Percentiles rank a stretch among this genome's conserved stretches.
phyloP scores from a whole-genome alignment of 164 flowering plant species.

The Magnolia kwangsiensis region DNA sequence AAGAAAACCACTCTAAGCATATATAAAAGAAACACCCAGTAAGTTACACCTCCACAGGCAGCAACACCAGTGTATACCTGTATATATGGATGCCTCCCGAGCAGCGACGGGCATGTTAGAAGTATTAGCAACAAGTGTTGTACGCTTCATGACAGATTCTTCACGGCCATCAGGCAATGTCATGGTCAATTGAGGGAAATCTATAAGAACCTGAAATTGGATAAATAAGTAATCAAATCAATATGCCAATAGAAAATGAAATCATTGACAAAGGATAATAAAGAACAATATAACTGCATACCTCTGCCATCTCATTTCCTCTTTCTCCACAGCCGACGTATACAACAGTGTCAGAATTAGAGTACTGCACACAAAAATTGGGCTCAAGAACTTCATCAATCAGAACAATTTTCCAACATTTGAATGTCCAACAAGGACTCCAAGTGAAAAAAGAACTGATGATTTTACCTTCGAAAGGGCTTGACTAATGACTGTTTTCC shows the following conservation, averaged over 20 bases:
- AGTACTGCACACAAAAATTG: slow-evolving; percentile 62
- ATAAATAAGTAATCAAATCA: not conserved
- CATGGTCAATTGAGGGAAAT: slow-evolving; percentile 99
- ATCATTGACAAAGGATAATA: not conserved
- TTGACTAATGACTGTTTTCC: slow-evolving; percentile 99
- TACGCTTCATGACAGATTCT: slow-evolving; percentile 99
- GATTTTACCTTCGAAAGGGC: slow-evolving; percentile 90
- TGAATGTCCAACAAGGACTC: not conserved
- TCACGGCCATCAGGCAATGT: slow-evolving; percentile 99
- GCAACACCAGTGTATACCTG: slow-evolving; percentile 45
- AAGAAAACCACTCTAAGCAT: not conserved
- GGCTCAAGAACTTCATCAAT: not conserved
- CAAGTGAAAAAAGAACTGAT: not conserved
- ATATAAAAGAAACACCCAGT: no score
- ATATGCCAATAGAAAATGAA: not conserved
- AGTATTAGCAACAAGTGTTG: slow-evolving; percentile 99
- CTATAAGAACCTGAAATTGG: slow-evolving; percentile 87
- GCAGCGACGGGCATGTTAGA: slow-evolving; percentile 99
- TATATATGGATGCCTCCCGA: slow-evolving; percentile 99
- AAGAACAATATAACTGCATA: slow-evolving; percentile 18
- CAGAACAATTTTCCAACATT: not conserved
- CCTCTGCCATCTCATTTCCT: slow-evolving; percentile 99
- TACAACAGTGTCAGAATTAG: slow-evolving; percentile 97
- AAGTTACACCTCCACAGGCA: no score
- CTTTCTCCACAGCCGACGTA: slow-evolving; percentile 99